These are phyloP conservation scores for Penicillium nordicum DNA, from an alignment of 2,329 filamentous ascomycete genomes.

Conservation along the genomic window DNA sequence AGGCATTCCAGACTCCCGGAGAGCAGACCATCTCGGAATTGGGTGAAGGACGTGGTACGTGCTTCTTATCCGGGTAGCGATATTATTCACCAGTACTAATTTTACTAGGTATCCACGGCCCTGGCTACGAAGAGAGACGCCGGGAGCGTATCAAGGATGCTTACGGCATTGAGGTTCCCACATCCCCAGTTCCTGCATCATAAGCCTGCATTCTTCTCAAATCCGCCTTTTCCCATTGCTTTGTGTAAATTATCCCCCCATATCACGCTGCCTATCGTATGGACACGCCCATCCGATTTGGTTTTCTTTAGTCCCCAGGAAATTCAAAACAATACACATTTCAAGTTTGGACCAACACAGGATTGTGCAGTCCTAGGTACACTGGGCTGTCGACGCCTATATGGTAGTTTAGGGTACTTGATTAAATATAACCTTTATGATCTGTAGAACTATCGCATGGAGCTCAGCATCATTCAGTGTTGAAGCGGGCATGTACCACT, in stretches of 20 bases:
- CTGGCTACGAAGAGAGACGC: conserved; percentile 81
- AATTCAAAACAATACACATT: conserved; percentile 11
- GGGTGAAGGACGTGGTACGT: conserved; percentile 81
- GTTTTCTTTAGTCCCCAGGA: conserved; percentile 16
- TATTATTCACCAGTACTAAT: conserved; percentile 18
- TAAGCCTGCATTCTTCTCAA: conserved; percentile 27
- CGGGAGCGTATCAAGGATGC: conserved; percentile 76
- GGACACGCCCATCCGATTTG: conserved; percentile 19
- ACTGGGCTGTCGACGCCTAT: background rate
- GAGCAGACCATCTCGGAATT: conserved; percentile 78
- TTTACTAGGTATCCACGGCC: conserved; percentile 67
- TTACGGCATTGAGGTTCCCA: conserved; percentile 81
- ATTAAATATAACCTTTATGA: background rate
- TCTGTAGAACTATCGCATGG: background rate
- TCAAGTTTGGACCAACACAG: background rate
- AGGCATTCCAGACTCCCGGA: conserved; percentile 68
- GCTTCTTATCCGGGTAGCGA: background rate
- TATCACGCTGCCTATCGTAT: conserved; percentile 24
- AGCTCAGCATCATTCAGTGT: background rate
- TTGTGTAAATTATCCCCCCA: conserved; percentile 31
- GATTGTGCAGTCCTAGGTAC: background rate
- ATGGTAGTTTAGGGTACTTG: background rate
- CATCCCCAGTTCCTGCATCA: conserved; percentile 49
- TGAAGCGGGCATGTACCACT: background rate
- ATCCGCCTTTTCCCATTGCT: conserved; percentile 22